These are phyloP conservation scores for Quercus rubra DNA, from an alignment of 306 rosid genomes.

Conservation along the genomic window DNA sequence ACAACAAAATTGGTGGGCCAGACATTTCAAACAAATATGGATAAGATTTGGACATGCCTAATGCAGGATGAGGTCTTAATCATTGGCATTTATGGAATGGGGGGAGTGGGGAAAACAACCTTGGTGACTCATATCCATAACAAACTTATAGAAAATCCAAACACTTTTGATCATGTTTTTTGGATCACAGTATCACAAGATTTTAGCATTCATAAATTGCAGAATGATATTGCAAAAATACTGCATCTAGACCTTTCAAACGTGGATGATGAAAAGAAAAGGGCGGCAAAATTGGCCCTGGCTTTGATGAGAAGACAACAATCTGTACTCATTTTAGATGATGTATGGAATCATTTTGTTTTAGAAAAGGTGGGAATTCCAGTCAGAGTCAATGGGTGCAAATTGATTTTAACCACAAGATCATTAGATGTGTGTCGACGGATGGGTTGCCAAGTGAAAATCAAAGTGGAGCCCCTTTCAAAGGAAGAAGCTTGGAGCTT, in stretches of 20 bases:
- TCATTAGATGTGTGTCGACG: conserved; percentile 19
- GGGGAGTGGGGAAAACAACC: conserved; percentile 36
- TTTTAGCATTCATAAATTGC: conserved; percentile 18
- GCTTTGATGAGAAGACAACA: background rate
- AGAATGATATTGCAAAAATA: conserved; percentile 19
- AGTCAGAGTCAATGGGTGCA: background rate
- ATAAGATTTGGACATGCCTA: conserved; percentile 4
- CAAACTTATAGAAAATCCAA: background rate
- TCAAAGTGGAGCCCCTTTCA: too few relatives aligned
- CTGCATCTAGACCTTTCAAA: conserved; percentile 13
- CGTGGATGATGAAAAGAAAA: conserved; percentile 13
- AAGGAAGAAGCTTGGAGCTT: too few relatives aligned
- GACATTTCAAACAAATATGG: conserved; percentile 6
- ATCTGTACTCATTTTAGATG: conserved; percentile 25
- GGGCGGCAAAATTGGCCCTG: conserved; percentile 21
- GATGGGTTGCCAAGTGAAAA: background rate
- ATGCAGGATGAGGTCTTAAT: background rate
- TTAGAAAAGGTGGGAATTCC: conserved; percentile 21
- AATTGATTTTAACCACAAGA: conserved; percentile 25
- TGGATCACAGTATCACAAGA: conserved; percentile 27
- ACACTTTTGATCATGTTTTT: conserved; percentile 5
- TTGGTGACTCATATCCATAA: conserved; percentile 15
- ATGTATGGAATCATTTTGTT: conserved; percentile 29
- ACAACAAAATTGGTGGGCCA: conserved; percentile 24
- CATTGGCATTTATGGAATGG: conserved; percentile 32